Evolutionary conservation across 2,329 filamentous ascomycete species (phyloP).

Genomic region (Curvularia lunata): DNA sequence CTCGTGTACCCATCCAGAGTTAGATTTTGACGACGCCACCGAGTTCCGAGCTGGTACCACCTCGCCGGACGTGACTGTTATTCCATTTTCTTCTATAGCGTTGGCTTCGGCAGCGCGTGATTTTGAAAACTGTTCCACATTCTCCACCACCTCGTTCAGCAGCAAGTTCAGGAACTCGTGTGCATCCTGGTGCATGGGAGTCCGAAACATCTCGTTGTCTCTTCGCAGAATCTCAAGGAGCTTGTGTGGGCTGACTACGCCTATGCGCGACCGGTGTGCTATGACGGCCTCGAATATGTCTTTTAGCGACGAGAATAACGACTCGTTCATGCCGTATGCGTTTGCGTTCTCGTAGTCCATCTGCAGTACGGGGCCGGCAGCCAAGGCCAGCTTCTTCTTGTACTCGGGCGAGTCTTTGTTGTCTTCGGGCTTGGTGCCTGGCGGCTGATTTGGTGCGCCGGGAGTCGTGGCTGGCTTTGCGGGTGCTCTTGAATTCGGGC

Average conservation of each 20-base stretch:
- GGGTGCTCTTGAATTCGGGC: constrained; percentile 41
- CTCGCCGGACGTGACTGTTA: constrained; percentile 25
- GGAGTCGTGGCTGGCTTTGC: constrained; percentile 51
- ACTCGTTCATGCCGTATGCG: constrained; percentile 91
- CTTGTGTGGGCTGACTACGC: constrained; percentile 88
- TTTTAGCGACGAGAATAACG: constrained; percentile 90
- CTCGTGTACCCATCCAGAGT: constrained; percentile 85
- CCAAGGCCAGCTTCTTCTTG: constrained; percentile 94
- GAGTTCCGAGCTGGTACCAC: constrained; percentile 31
- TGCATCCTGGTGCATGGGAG: constrained; percentile 97
- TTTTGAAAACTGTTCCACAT: constrained; percentile 86
- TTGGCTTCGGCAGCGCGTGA: constrained; percentile 57
- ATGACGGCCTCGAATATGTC: constrained; percentile 95
- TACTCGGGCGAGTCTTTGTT: constrained; percentile 95
- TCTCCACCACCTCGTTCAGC: constrained; percentile 93
- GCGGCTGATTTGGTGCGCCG: constrained; percentile 60
- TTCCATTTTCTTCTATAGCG: constrained; percentile 35
- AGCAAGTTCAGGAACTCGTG: constrained; percentile 96
- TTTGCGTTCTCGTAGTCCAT: constrained; percentile 80
- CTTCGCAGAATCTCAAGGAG: constrained; percentile 93
- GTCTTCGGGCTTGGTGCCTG: constrained; percentile 78
- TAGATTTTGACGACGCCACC: constrained; percentile 31
- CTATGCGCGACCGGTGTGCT: constrained; percentile 78
- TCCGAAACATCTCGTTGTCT: constrained; percentile 97
- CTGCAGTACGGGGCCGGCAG: constrained; percentile 84